Conservation (phyloP, 2,329 filamentous ascomycete species). For the Plenodomus biglobosus region DNA sequence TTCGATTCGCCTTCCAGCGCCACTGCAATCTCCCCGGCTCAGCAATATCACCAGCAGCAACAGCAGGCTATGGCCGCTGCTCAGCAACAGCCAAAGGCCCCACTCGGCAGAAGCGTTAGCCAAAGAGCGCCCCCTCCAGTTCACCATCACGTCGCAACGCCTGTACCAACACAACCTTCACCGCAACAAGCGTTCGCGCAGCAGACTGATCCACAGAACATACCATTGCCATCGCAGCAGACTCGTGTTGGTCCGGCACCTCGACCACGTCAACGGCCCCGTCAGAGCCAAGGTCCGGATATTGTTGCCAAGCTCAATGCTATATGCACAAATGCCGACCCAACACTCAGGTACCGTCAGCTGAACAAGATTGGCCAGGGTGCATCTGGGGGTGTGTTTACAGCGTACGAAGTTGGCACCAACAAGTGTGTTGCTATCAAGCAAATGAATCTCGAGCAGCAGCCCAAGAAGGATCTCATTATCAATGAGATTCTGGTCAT, state of each 20-base stretch:
- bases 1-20: conserved; percentile 52
- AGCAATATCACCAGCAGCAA: conserved; percentile 74
- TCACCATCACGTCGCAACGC: conserved; percentile 32
- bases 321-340: conserved; percentile 89
- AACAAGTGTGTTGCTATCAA: conserved; percentile 96
- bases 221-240: conserved; percentile 51
- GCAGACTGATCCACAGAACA: conserved; percentile 47
- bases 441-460: conserved; percentile 98
- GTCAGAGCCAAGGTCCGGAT: conserved; percentile 79
- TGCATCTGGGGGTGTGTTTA: conserved; percentile 93
- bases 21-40: conserved; percentile 43
- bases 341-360: conserved; percentile 80
- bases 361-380: conserved; percentile 97
- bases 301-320: conserved; percentile 80
- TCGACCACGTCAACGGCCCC: conserved; percentile 73
- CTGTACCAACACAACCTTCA: conserved; percentile 50
- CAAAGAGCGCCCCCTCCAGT: conserved; percentile 56
- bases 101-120: conserved; percentile 72
- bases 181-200: conserved; percentile 55
- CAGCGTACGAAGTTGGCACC: conserved; percentile 78
- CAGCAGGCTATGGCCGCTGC: conserved; percentile 79
- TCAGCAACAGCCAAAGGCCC: conserved; percentile 69
- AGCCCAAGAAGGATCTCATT: conserved; percentile 98
- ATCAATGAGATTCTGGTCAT: conserved; percentile 99
- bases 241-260: conserved; percentile 58